These are phyloP conservation scores for Alisma plantagoaquatica DNA, from an alignment of 106 monocot species.

Conservation along the genomic window DNA sequence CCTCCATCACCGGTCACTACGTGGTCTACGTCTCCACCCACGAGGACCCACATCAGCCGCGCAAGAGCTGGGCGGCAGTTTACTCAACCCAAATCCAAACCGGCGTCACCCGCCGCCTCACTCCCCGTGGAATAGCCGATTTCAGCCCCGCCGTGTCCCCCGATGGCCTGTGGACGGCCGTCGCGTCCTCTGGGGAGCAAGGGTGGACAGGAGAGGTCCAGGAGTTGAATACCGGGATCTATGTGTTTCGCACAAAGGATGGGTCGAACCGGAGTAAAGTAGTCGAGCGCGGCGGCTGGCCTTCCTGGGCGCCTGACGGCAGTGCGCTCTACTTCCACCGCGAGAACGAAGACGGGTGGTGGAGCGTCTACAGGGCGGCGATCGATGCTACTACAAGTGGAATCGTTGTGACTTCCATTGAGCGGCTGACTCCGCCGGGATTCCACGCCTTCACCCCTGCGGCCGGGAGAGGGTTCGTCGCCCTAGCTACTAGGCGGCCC, in stretches of 20 bases:
- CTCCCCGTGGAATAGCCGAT: conserved; percentile 49
- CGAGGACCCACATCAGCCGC: conserved; percentile 21
- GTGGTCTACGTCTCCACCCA: conserved; percentile 80
- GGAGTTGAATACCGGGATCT: conserved; percentile 50
- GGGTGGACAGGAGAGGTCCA: conserved; percentile 60
- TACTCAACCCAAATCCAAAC: conserved; percentile 68
- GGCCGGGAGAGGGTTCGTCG: conserved; percentile 33
- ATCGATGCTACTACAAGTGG: background rate
- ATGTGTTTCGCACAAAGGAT: conserved; percentile 51
- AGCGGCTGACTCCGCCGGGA: conserved; percentile 60
- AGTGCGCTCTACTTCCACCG: conserved; percentile 68
- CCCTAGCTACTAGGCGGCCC: conserved; percentile 60
- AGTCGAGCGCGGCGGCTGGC: conserved; percentile 70
- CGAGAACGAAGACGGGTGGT: conserved; percentile 58
- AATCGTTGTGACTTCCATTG: conserved; percentile 8
- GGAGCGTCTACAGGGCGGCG: conserved; percentile 56
- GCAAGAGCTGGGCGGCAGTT: conserved; percentile 75
- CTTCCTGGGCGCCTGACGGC: conserved; percentile 67
- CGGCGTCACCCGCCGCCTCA: conserved; percentile 39
- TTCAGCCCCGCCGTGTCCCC: conserved; percentile 90
- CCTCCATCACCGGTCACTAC: conserved; percentile 42
- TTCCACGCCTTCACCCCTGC: conserved; percentile 98
- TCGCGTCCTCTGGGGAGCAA: conserved; percentile 42
- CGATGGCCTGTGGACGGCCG: conserved; percentile 76
- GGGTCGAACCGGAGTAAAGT: conserved; percentile 44